A percentile compares a stretch with the other conserved stretches of the same genome.
These are phyloP conservation scores for Gleditsia sinensis DNA, from an alignment of 306 rosid species.

Conservation along the genomic window DNA sequence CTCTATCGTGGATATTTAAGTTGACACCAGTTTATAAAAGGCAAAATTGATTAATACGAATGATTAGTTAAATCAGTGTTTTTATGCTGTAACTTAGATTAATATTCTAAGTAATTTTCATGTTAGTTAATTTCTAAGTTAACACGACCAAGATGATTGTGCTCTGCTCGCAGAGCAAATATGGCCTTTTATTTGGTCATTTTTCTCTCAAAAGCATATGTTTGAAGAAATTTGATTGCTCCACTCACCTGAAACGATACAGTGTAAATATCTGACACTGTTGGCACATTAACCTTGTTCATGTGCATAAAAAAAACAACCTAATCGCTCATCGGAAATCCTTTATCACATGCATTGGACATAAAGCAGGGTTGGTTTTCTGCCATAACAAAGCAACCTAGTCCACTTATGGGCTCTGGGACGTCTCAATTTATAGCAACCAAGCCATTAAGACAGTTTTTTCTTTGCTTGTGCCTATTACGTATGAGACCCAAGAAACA, in stretches of 20 bases:
- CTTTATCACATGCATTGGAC: background rate
- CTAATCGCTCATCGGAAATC: background rate
- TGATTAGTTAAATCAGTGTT: background rate
- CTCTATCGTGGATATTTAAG: background rate
- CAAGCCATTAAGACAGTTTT: background rate
- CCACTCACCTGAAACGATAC: background rate
- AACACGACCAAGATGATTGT: background rate
- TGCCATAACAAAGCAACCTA: slow-evolving; percentile 3
- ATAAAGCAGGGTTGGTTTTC: background rate
- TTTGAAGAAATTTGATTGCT: background rate
- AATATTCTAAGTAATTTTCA: background rate
- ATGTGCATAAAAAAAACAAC: background rate
- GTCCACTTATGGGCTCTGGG: background rate
- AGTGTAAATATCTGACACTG: background rate
- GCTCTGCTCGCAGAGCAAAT: background rate
- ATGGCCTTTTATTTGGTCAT: background rate
- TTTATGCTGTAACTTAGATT: slow-evolving; percentile 6
- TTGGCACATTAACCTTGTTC: background rate
- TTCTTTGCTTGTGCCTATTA: background rate
- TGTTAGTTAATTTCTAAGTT: background rate
- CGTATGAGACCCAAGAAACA: background rate
- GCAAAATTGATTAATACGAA: background rate
- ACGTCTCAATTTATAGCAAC: slow-evolving; percentile 5
- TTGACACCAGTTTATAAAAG: slow-evolving; percentile 3
- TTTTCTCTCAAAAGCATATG: slow-evolving; percentile 2